Evolutionary conservation across 2,329 filamentous ascomycete species (phyloP).

Genomic region (Penicillium sp.): DNA sequence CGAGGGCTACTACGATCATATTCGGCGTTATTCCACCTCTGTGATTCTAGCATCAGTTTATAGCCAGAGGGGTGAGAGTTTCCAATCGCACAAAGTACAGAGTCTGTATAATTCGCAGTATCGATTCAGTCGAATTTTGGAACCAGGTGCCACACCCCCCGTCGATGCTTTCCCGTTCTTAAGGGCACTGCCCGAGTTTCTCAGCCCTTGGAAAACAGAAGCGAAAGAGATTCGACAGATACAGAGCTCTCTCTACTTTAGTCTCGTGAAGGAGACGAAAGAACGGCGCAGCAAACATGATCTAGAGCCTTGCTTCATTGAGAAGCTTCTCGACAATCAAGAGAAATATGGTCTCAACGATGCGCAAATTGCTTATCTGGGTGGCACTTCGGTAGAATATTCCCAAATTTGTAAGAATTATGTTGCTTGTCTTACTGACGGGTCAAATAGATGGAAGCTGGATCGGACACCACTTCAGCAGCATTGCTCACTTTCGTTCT

Average conservation of each 20-base stretch:
- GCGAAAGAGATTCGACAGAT: conserved; percentile 6
- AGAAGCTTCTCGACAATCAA: neutral
- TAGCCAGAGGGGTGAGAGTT: conserved; percentile 7
- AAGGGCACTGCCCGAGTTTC: conserved; percentile 12
- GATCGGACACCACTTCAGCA: conserved; percentile 24
- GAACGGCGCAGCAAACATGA: neutral
- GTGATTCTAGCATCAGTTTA: conserved; percentile 17
- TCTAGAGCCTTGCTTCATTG: neutral
- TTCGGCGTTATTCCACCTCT: conserved; percentile 19
- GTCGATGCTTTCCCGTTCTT: conserved; percentile 20
- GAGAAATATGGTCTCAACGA: neutral
- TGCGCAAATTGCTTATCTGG: neutral
- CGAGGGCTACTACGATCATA: conserved; percentile 11
- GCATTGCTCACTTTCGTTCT: conserved; percentile 20
- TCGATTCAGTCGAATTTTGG: conserved; percentile 9
- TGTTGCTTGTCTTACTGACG: neutral
- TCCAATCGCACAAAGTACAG: conserved; percentile 15
- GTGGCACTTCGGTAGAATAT: neutral
- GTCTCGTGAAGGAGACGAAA: neutral
- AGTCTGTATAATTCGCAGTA: conserved; percentile 4
- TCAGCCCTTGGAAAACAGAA: conserved; percentile 6
- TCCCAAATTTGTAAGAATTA: conserved; percentile 4
- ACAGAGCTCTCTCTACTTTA: neutral
- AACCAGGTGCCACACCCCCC: conserved; percentile 15
- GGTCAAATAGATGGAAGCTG: conserved; percentile 19